Conservation (phyloP, 352 stramenopile species). For the Thraustochytrium striatum region DNA sequence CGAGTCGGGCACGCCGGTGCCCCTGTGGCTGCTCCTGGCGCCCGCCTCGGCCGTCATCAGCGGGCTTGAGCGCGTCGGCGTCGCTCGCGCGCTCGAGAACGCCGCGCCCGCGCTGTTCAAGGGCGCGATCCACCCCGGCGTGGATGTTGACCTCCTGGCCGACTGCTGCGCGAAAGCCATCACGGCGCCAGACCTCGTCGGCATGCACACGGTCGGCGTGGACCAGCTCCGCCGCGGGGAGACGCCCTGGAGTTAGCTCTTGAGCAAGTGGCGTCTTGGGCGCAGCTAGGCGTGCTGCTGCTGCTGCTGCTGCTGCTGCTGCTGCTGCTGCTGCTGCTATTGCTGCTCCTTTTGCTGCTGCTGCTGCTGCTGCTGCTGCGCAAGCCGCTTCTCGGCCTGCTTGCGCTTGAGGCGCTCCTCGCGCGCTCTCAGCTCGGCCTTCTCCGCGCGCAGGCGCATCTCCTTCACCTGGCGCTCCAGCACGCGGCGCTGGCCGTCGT, state of each 20-base stretch:
- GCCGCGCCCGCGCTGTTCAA: not conserved
- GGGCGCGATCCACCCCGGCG: not conserved
- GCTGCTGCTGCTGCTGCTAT: too few relatives aligned
- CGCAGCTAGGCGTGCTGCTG: too few relatives aligned
- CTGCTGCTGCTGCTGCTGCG: too few relatives aligned
- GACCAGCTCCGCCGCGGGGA: not conserved
- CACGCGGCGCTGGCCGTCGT: not conserved
- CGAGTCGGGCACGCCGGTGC: not conserved
- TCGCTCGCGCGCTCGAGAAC: not conserved
- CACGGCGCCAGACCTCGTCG: not conserved
- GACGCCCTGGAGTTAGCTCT: not conserved
- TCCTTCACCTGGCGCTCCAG: not conserved
- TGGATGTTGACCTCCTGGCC: not conserved
- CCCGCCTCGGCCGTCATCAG: not conserved
- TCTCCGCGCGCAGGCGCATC: too few relatives aligned
- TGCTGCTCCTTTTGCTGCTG: too few relatives aligned
- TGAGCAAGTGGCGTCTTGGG: too few relatives aligned
- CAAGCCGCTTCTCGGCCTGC: too few relatives aligned
- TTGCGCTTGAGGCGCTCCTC: too few relatives aligned
- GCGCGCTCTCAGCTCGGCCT: too few relatives aligned
- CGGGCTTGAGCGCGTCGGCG: not conserved
- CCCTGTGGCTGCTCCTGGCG: slow-evolving; percentile 2
- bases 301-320: too few relatives aligned
- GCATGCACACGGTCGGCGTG: not conserved
- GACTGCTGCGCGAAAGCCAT: not conserved